phyloP scores from a whole-genome alignment of 805 yeast species.

The Starmera caribaea region DNA sequence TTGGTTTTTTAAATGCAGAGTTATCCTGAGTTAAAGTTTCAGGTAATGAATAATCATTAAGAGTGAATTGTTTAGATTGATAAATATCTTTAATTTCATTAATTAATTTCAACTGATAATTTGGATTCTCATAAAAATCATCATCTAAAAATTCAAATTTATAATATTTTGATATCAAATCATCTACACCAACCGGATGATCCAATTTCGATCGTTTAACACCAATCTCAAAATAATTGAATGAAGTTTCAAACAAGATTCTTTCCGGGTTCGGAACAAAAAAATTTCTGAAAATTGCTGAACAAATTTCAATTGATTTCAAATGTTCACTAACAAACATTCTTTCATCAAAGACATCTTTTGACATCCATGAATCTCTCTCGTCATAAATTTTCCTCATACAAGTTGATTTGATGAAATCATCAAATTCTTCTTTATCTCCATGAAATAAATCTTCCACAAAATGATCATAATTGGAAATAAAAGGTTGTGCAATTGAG shows the following conservation, averaged over 20 bases:
- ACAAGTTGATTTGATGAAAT: not conserved
- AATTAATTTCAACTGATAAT: conserved; percentile 4
- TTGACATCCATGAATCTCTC: conserved; percentile 18
- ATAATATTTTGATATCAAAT: conserved; percentile 9
- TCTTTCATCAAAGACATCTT: conserved; percentile 6
- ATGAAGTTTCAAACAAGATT: conserved; percentile 17
- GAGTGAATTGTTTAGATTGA: conserved; percentile 2
- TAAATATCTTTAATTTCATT: conserved; percentile 4
- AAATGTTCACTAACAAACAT: conserved; percentile 16
- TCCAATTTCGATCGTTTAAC: conserved; percentile 12
- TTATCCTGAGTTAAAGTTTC: conserved; percentile 6
- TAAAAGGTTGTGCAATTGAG: conserved; percentile 17
- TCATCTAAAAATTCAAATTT: conserved; percentile 3
- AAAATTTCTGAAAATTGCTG: conserved; percentile 18
- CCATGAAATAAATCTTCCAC: not conserved
- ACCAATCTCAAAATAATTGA: conserved; percentile 17
- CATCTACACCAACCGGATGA: conserved; percentile 13
- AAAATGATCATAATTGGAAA: conserved; percentile 17
- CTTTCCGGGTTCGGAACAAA: conserved; percentile 20
- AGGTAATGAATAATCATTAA: conserved; percentile 8
- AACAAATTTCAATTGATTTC: conserved; percentile 18
- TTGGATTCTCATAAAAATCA: not conserved
- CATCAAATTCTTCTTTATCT: not conserved
- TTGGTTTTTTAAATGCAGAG: conserved; percentile 10
- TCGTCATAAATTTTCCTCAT: conserved; percentile 1